Evolutionary conservation across 768 basidiomycete species (phyloP), one percentile per base, ranked within the genome.

Genomic region (Podaxis mareebaensis): DNA sequence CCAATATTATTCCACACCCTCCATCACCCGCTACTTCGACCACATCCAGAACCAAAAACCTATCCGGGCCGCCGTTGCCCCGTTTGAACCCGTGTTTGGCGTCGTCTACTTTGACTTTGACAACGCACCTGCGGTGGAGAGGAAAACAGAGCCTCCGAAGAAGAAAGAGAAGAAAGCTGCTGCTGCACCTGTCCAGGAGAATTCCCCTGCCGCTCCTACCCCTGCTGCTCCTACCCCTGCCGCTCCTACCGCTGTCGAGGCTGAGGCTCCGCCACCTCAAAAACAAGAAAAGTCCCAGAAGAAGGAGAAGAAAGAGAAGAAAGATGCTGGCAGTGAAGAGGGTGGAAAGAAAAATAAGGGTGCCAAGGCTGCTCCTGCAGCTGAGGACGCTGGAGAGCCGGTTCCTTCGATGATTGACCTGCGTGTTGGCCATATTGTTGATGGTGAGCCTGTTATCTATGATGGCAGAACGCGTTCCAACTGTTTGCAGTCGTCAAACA

Each of bases 371-470:
- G 53, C 57, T 46, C 65, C 75, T 13, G 73, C 80, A 53, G 79
- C 83, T 51, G 86, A 84, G 63, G 95, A 94, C 67, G 82, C 83
- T 2, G 86, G 89, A n/a, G 89, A 90, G 66, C 95, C 96, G 38
- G 80, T 89, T 17, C 97, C 97, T 13, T 95, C 93, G 49, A 98
- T 99, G 96, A 91, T 99, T 70, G 97, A 99, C 69, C 82, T 99
- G 65, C 85, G 96, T 52, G 94, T 99, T 3, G 96, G 97, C 3
- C 89, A 87, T 67, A 96, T 99, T 66, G 77, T 98, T 17, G 92
- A 97, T 72, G 87, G 95, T 96, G 68, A 72, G 86, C 75, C 36
- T 12, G 33, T 58, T 36, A 28, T 4, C 1, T 36, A 36, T 26
- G 28, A 40, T 8, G n/a, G 30, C 15, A 24, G 53, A 39, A 54